Evolutionary conservation across 192 early-diverging fungal species (phyloP).

Genomic region (Umbelopsis sp.): DNA sequence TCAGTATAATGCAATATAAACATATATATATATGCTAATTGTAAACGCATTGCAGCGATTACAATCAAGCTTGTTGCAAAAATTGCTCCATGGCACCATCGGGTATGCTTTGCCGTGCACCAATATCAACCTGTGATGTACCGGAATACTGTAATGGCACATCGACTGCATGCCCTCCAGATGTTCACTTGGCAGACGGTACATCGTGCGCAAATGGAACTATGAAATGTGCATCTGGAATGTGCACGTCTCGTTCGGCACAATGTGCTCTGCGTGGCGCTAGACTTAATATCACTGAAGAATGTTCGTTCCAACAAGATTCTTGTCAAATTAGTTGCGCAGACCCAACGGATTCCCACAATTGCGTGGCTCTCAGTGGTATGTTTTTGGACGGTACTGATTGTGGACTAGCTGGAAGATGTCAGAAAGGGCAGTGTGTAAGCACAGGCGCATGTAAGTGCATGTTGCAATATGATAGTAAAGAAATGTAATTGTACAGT

Average conservation of each 20-base stretch:
- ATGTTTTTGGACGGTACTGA: slow-evolving; percentile 72
- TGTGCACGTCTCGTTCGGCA: slow-evolving; percentile 71
- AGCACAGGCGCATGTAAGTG: slow-evolving; percentile 30
- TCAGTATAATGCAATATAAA: neutral
- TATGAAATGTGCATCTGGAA: slow-evolving; percentile 66
- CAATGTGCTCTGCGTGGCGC: slow-evolving; percentile 70
- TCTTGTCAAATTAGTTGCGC: slow-evolving; percentile 70
- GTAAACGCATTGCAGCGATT: slow-evolving; percentile 48
- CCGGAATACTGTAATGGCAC: slow-evolving; percentile 77
- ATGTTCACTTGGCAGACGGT: slow-evolving; percentile 69
- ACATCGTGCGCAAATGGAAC: slow-evolving; percentile 60
- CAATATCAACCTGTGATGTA: slow-evolving; percentile 82
- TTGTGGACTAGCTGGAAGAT: slow-evolving; percentile 67
- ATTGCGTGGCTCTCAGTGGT: slow-evolving; percentile 61
- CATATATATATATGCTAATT: neutral
- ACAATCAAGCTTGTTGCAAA: slow-evolving; percentile 84
- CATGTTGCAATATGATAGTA: neutral
- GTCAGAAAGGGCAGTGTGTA: slow-evolving; percentile 55
- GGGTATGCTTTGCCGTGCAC: slow-evolving; percentile 71
- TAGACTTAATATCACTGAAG: slow-evolving; percentile 53
- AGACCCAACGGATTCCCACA: slow-evolving; percentile 50
- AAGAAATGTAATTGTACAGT: too few species aligned
- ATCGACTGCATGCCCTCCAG: slow-evolving; percentile 69
- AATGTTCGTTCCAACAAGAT: slow-evolving; percentile 61
- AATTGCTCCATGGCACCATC: slow-evolving; percentile 63